Base-by-base conservation (phyloP, 2,329 filamentous ascomycete species). In the Coleophoma crateriformis region DNA sequence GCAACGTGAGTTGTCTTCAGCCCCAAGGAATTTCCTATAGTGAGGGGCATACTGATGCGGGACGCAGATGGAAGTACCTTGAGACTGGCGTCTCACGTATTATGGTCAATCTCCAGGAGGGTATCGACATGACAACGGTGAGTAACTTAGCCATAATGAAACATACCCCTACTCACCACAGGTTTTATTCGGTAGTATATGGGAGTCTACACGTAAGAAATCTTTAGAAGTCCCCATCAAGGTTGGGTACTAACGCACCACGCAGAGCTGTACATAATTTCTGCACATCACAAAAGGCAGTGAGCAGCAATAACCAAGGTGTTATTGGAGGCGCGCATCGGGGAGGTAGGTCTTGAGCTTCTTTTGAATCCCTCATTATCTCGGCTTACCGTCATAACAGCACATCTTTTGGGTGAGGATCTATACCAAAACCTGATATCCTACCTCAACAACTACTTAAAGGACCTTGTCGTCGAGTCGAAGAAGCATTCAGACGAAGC, bases 251-350 rank as follows among this genome's bases (percentile, higher is more conserved):
- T 35, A 38, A 46, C 17, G 27, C 4, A 47, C 47, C 39, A 48
- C 71, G 49, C 67, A 91, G 79, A 47, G 90, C 91, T 53, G 94
- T 99, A 45, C 94, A 99, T 73, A 96, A 99, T 74, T 99, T 99
- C 70, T 99, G 94, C 69, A 99, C 94, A 50, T 96, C 94, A 20
- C 94, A 97, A 69, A 97, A 97, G 68, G 90, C 90, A 1, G 84
- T 91, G 41, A 79, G 81, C n/a, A 76, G 80, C 47, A 71, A 70
- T 13, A 66, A 64, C 20, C 54, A 59, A 57, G 70, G 67, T 27
- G 65, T 64, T 57, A 70, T 76, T 34, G 74, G 74, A 37, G 73
- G 71, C 33, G 79, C 81, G 56, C 85, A 89, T 67, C 77, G 87
- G 55, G 90, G 90, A 68, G 88, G 88, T 84, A 73, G 42, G 67